Percentiles rank a stretch among this genome's conserved stretches.
These are phyloP conservation scores for Pyracantha coccinea DNA, from an alignment of 331 rosid species.

Conservation along the genomic window DNA sequence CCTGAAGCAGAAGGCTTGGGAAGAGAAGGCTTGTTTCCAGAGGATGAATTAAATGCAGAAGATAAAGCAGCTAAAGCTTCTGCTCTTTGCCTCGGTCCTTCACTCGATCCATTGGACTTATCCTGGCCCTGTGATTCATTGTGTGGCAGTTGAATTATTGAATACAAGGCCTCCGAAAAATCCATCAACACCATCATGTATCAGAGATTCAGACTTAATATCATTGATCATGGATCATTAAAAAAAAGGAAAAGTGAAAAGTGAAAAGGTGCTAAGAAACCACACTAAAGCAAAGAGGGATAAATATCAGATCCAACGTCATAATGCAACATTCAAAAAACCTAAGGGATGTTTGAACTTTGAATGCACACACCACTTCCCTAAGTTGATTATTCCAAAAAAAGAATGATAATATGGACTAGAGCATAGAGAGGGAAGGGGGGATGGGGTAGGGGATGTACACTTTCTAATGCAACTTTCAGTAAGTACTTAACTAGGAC, in stretches of 20 bases:
- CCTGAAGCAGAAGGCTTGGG: slow-evolving; percentile 40
- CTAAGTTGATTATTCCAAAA: not conserved
- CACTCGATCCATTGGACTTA: slow-evolving; percentile 56
- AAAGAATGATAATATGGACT: not conserved
- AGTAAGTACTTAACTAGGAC: not conserved
- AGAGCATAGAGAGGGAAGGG: not conserved
- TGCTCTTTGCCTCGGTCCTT: slow-evolving; percentile 96
- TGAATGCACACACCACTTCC: not conserved
- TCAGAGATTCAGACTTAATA: not conserved
- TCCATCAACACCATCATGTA: not conserved
- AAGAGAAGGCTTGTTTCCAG: slow-evolving; percentile 33
- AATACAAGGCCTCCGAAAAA: not conserved
- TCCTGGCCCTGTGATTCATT: slow-evolving; percentile 37
- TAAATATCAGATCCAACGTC: not conserved
- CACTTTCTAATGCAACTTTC: not conserved
- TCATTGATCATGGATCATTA: not conserved
- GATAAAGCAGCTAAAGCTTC: slow-evolving; percentile 94
- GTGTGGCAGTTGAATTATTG: not conserved
- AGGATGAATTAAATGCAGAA: slow-evolving; percentile 68
- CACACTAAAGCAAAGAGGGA: not conserved
- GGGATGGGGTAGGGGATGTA: not conserved
- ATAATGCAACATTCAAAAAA: not conserved
- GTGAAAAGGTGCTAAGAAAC: not conserved
- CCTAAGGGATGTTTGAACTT: not conserved
- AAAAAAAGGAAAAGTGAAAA: not conserved